Evolutionary conservation across 768 basidiomycete species (phyloP).

Genomic region (Mycena metata): DNA sequence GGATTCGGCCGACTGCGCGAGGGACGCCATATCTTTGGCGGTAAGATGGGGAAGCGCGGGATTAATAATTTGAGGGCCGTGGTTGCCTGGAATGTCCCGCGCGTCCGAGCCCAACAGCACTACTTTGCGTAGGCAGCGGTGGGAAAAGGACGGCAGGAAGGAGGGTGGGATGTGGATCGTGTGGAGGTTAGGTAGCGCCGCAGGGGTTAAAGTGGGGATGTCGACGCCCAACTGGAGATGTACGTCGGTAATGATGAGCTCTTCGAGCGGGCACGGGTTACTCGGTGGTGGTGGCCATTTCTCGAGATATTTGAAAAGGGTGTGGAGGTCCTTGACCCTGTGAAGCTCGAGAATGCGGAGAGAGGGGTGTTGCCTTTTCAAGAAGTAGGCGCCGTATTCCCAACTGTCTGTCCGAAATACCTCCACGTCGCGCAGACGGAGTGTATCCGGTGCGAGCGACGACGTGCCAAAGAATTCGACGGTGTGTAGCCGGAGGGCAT

Average conservation of each 20-base stretch:
- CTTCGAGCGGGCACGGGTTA: constrained; percentile 9
- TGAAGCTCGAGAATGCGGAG: constrained; percentile 34
- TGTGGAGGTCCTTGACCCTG: constrained; percentile 18
- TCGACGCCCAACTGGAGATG: neutral
- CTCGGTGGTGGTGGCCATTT: constrained; percentile 12
- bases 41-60: constrained; percentile 27
- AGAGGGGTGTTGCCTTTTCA: constrained; percentile 26
- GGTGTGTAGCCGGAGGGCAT: constrained; percentile 6
- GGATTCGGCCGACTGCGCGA: neutral
- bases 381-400: constrained; percentile 21
- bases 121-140: constrained; percentile 24
- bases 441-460: constrained; percentile 10
- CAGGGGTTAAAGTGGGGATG: constrained; percentile 3
- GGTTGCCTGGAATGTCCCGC: neutral
- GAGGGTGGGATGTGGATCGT: constrained; percentile 15
- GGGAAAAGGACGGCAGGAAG: constrained; percentile 13
- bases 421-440: constrained; percentile 22
- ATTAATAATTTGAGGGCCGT: neutral
- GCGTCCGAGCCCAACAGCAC: constrained; percentile 10
- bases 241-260: constrained; percentile 28
- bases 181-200: constrained; percentile 9
- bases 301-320: constrained; percentile 22
- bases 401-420: constrained; percentile 32
- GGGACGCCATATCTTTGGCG: neutral
- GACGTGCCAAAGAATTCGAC: constrained; percentile 20